A percentile compares a stretch with the other conserved stretches of the same genome.
Conservation (phyloP, 1,284 basidiomycete species). For the Mycena citricolor region DNA sequence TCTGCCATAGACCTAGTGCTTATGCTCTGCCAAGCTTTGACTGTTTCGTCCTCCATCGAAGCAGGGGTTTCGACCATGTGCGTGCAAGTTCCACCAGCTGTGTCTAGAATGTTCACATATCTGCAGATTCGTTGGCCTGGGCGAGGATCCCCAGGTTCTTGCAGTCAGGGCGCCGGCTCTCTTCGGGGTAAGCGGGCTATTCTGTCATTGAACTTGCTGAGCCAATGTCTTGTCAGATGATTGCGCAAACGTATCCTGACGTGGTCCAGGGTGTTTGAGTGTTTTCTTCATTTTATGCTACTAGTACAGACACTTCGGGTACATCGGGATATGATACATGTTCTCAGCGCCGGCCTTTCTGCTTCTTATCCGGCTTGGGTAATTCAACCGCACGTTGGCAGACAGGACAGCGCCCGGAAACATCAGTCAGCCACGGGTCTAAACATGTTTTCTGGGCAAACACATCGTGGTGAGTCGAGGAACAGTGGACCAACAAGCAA, state of each 20-base stretch:
- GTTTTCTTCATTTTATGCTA: conserved; percentile 35
- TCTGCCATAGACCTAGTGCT: conserved; percentile 13
- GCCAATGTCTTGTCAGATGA: conserved; percentile 43
- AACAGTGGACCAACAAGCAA: conserved; percentile 5
- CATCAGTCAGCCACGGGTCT: conserved; percentile 75
- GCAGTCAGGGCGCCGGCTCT: conserved; percentile 73
- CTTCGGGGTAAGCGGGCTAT: conserved; percentile 49
- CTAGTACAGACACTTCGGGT: too few relatives aligned
- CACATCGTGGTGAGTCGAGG: conserved; percentile 3
- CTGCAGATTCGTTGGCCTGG: conserved; percentile 75
- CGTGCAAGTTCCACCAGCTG: conserved; percentile 24
- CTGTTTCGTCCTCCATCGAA: conserved; percentile 69
- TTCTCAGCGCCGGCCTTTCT: conserved; percentile 10
- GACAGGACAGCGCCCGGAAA: conserved; percentile 77
- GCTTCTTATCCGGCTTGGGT: conserved; percentile 33
- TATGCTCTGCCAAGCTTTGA: conserved; percentile 48
- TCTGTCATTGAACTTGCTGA: conserved; percentile 1
- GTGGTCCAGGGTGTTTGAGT: conserved; percentile 57
- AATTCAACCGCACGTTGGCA: conserved; percentile 65
- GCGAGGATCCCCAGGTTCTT: conserved; percentile 77
- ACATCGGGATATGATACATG: too few relatives aligned
- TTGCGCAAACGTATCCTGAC: conserved; percentile 58
- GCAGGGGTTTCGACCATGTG: conserved; percentile 84
- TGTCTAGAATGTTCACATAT: background rate
- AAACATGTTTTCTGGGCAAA: conserved; percentile 67